phyloP scores from a whole-genome alignment of 2,329 filamentous ascomycete species.

The Fusarium nygamai region DNA sequence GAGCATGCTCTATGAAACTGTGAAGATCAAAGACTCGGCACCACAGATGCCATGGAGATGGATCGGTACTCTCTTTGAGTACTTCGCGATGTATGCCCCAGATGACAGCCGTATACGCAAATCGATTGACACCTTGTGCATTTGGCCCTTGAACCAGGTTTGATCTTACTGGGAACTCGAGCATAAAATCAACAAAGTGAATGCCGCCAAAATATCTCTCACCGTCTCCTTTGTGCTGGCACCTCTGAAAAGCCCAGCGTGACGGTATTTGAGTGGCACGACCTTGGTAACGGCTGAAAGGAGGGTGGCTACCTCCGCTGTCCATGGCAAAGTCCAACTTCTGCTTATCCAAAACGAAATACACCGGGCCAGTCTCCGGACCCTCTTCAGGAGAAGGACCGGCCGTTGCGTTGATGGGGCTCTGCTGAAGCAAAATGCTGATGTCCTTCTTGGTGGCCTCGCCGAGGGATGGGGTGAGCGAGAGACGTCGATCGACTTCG shows the following conservation, averaged over 20 bases:
- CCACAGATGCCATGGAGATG: slow-evolving; percentile 21
- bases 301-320: slow-evolving; percentile 25
- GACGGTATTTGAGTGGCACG: slow-evolving; percentile 23
- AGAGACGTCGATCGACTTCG: neutral
- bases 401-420: slow-evolving; percentile 19
- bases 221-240: neutral
- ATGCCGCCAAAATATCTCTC: slow-evolving; percentile 33
- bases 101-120: slow-evolving; percentile 17
- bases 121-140: neutral
- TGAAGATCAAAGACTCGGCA: slow-evolving; percentile 32
- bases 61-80: neutral
- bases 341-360: slow-evolving; percentile 18
- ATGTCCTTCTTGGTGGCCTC: slow-evolving; percentile 18
- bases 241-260: slow-evolving; percentile 32
- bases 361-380: slow-evolving; percentile 28
- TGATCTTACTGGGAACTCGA: neutral
- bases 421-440: slow-evolving; percentile 29
- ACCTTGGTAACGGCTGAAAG: slow-evolving; percentile 23
- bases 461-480: neutral
- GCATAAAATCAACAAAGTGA: slow-evolving; percentile 28
- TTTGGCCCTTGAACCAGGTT: neutral
- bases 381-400: neutral
- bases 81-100: slow-evolving; percentile 33
- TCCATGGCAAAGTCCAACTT: neutral
- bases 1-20: slow-evolving; percentile 8